Percentiles rank a stretch among this genome's conserved stretches.
Conservation (phyloP, 176 grass and related monocot species). For the Alloteropsis semialata region DNA sequence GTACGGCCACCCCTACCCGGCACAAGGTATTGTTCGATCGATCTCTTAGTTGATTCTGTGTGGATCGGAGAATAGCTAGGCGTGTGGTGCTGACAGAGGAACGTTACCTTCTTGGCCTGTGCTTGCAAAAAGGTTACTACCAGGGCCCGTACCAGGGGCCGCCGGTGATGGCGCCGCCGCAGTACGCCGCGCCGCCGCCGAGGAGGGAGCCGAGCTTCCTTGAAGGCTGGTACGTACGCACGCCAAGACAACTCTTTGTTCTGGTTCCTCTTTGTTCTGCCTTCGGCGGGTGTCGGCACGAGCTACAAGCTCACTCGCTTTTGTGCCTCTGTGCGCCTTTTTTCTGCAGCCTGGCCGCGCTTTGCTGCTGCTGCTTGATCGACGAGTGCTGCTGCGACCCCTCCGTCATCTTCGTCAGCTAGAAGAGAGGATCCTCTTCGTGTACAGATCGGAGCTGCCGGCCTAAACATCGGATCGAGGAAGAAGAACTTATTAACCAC, state of each 20-base stretch:
- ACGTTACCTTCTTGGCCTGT: too few species aligned
- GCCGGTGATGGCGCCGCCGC: constrained; percentile 88
- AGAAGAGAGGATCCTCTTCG: too few species aligned
- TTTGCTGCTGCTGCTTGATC: constrained; percentile 70
- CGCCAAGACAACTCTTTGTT: background rate
- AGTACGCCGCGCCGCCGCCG: constrained; percentile 65
- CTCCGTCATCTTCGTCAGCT: constrained; percentile 53
- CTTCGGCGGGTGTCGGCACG: too few species aligned
- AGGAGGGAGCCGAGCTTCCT: constrained; percentile 45
- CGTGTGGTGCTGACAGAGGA: too few species aligned
- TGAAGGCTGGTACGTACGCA: constrained; percentile 64
- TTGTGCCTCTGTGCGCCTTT: background rate
- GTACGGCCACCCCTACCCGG: constrained; percentile 77
- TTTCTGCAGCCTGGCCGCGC: constrained; percentile 57
- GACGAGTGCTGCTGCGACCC: constrained; percentile 91
- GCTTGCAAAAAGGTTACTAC: too few species aligned
- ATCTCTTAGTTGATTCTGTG: too few species aligned
- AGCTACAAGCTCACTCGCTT: too few species aligned
- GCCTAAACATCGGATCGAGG: background rate
- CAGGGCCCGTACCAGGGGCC: constrained; percentile 83
- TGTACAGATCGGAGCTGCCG: too few species aligned
- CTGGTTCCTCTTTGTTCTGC: too few species aligned
- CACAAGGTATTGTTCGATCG: too few species aligned
- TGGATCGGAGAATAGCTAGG: too few species aligned
- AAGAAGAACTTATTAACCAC: too few species aligned